Evolutionary conservation across 768 basidiomycete genomes (phyloP).

Genomic region (Psilocybe cyanescens): DNA sequence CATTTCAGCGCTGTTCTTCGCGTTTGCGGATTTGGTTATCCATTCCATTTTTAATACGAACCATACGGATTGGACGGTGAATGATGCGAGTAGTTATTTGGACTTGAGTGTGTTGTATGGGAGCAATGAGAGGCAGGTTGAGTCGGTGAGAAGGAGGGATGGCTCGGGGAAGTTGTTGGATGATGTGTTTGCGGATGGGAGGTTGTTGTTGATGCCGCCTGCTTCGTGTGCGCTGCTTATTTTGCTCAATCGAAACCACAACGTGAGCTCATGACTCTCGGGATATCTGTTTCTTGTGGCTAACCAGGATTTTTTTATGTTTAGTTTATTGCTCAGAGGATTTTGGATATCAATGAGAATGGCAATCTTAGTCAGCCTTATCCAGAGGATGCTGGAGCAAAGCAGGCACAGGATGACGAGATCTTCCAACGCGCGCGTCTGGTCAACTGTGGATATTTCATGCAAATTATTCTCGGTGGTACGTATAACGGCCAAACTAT

Average conservation of each 20-base stretch:
- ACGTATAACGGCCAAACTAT: conserved; percentile 5
- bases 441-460: conserved; percentile 74
- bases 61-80: conserved; percentile 50
- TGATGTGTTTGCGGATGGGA: conserved; percentile 71
- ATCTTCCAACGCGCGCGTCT: conserved; percentile 76
- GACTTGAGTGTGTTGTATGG: conserved; percentile 81
- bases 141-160: conserved; percentile 60
- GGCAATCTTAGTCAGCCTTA: conserved; percentile 42
- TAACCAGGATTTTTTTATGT: conserved; percentile 10
- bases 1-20: conserved; percentile 75
- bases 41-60: conserved; percentile 73
- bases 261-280: conserved; percentile 41
- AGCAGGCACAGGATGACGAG: conserved; percentile 67
- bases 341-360: conserved; percentile 71
- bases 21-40: conserved; percentile 78
- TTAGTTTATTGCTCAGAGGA: conserved; percentile 71
- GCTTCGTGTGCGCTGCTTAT: conserved; percentile 69
- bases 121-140: conserved; percentile 46
- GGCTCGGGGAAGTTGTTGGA: conserved; percentile 70
- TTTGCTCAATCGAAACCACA: conserved; percentile 75
- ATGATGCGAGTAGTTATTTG: conserved; percentile 73
- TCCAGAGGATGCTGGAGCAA: conserved; percentile 23
- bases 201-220: conserved; percentile 76
- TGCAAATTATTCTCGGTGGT: conserved; percentile 69
- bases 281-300: too few relatives aligned